phyloP scores from a whole-genome alignment of 2,329 filamentous ascomycete species.

The Cordyceps cicadae region DNA sequence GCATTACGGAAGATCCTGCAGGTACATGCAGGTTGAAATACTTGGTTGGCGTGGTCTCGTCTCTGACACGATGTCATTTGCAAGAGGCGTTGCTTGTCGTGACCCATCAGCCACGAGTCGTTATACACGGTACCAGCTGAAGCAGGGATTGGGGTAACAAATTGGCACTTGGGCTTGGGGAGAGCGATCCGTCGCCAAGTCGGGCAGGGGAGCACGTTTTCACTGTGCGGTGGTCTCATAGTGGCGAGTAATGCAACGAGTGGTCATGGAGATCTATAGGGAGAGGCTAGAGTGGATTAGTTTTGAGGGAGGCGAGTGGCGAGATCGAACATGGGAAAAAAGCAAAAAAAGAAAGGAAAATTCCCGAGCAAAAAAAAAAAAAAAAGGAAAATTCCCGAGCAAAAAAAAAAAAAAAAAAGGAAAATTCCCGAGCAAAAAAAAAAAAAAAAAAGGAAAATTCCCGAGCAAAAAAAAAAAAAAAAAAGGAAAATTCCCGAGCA shows the following conservation, averaged over 20 bases:
- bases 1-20: background rate
- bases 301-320: background rate
- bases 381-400: background rate
- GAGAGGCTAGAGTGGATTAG: background rate
- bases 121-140: background rate
- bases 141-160: background rate
- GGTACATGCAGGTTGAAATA: background rate
- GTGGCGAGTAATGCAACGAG: slow-evolving; percentile 4
- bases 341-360: too few relatives aligned
- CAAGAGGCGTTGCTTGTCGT: background rate
- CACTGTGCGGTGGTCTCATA: background rate
- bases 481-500: too few relatives aligned
- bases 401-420: background rate
- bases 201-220: background rate
- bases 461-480: too few relatives aligned
- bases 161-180: background rate
- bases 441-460: too few relatives aligned
- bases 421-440: too few relatives aligned
- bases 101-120: background rate
- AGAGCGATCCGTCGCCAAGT: background rate
- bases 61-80: background rate
- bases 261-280: background rate
- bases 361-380: background rate
- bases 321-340: background rate
- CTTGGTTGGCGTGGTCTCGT: background rate